Evolutionary conservation across 2,329 filamentous ascomycete genomes (phyloP), one percentile per base, ranked within the genome.

Genomic region (Aureobasidium sp.): DNA sequence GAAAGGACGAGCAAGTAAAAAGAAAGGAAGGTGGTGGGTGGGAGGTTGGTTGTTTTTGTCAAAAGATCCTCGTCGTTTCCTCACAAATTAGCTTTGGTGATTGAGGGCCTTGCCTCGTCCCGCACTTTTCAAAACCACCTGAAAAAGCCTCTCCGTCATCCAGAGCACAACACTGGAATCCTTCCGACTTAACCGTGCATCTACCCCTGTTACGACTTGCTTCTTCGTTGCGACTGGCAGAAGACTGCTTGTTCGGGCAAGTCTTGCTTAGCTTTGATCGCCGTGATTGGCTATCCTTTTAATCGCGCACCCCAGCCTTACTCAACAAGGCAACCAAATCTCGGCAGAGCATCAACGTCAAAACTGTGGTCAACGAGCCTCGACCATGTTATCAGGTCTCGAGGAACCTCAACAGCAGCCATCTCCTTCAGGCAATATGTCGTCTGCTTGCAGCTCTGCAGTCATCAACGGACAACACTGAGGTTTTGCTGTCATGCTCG

Each of bases 11-110:
- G 22, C 24, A 17, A 41, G 37, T 30, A 51, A 41, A 41, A 32
- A 34, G 22, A 19, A 34, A 41, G 27, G 10, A 19, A 32, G 37
- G 32, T 22, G 27, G 22, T 27, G 34, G 34, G 25, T 32, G 37
- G 35, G 47, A 51, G 48, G 48, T 41, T 51, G 48, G 48, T 51
- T 51, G 48, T 51, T 51, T 51, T 51, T 51, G 25, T 51, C 48
- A 41, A 40, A n/a, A 49, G 45, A 29, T 50, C 34, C 25, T 34
- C 45, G 45, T 38, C 45, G 34, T 39, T 38, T 38, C 45, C 34
- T 39, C 16, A 27, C 8, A 32, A 51, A 51, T 37, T 51, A 16
- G 27, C 30, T 37, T 51, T 41, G 35, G 24, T 35, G 34, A 25
- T 21, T 50, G 30, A 25, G 45, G 35, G 45, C 45, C 45, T 50